phyloP scores from a whole-genome alignment of 108 stramenopile genomes.

The Ochromonas danica region DNA sequence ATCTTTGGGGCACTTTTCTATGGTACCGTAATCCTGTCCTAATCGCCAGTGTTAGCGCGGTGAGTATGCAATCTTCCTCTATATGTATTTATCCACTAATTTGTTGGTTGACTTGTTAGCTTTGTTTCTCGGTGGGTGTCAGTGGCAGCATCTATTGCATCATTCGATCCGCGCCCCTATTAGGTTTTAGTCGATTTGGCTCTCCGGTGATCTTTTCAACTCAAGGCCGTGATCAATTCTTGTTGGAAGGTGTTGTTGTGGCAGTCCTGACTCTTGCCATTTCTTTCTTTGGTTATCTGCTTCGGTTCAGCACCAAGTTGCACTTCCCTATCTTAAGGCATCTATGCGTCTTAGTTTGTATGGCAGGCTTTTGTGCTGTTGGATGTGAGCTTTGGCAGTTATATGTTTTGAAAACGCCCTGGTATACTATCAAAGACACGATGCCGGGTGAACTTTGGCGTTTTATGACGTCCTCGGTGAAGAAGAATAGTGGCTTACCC shows the following conservation, averaged over 20 bases:
- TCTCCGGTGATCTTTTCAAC: constrained; percentile 2
- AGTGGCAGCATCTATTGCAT: constrained; percentile 34
- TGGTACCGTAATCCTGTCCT: constrained; percentile 19
- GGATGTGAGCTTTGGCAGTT: neutral
- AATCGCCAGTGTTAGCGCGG: neutral
- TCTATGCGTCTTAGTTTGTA: neutral
- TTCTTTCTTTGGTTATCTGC: neutral
- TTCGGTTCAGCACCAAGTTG: neutral
- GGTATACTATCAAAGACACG: constrained; percentile 31
- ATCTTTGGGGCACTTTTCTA: neutral
- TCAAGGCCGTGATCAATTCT: constrained; percentile 32
- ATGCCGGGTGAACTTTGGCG: neutral
- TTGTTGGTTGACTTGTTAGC: neutral
- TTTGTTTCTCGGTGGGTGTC: constrained; percentile 31
- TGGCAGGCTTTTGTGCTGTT: neutral
- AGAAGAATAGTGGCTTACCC: constrained; percentile 3
- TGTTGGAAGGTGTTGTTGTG: constrained; percentile 29
- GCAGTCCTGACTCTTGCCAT: constrained; percentile 12
- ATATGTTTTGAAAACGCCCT: constrained; percentile 27
- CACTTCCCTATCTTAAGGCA: neutral
- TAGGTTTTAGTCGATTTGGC: constrained; percentile 6
- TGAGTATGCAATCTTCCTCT: constrained; percentile 9
- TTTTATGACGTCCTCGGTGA: neutral
- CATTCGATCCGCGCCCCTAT: neutral
- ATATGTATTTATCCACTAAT: neutral